Conservation (phyloP, 2,329 filamentous ascomycete species). For the Claviceps sp. region DNA sequence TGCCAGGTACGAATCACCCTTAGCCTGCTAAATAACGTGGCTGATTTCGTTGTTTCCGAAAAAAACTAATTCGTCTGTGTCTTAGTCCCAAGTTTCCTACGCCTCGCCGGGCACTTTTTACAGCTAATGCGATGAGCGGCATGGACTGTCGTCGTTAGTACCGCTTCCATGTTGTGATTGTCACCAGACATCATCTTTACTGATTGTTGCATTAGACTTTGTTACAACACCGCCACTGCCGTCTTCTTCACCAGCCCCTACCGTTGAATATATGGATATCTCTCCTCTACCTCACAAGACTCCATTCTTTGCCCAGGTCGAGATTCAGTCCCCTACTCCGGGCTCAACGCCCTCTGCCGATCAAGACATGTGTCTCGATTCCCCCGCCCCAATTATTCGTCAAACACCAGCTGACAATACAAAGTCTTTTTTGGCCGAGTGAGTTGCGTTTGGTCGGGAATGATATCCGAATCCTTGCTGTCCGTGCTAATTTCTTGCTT, state of each 20-base stretch:
- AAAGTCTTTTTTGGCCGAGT: slow-evolving; percentile 39
- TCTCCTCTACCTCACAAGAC: slow-evolving; percentile 85
- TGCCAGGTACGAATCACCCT: slow-evolving; percentile 50
- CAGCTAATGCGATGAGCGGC: slow-evolving; percentile 23
- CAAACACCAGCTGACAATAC: slow-evolving; percentile 34
- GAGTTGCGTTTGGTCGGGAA: slow-evolving; percentile 19
- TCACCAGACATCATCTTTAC: neutral
- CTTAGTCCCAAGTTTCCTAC: slow-evolving; percentile 27
- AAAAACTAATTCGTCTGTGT: neutral
- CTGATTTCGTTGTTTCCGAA: neutral
- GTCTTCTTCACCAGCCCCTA: slow-evolving; percentile 65
- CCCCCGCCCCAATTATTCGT: slow-evolving; percentile 36
- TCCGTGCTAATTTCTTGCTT: slow-evolving; percentile 12
- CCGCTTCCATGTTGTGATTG: no score
- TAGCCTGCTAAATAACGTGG: neutral
- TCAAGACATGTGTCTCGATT: slow-evolving; percentile 41
- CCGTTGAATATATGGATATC: slow-evolving; percentile 77
- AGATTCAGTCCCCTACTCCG: slow-evolving; percentile 60
- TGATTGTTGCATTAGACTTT: slow-evolving; percentile 36
- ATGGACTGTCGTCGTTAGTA: slow-evolving; percentile 20
- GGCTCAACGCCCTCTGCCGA: slow-evolving; percentile 28
- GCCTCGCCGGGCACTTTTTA: slow-evolving; percentile 27
- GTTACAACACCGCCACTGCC: slow-evolving; percentile 73
- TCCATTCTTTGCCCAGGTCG: slow-evolving; percentile 50
- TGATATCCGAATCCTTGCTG: slow-evolving; percentile 1